Base-by-base conservation (phyloP, 2,329 filamentous ascomycete species). In the Sporothrix euskadiensis region DNA sequence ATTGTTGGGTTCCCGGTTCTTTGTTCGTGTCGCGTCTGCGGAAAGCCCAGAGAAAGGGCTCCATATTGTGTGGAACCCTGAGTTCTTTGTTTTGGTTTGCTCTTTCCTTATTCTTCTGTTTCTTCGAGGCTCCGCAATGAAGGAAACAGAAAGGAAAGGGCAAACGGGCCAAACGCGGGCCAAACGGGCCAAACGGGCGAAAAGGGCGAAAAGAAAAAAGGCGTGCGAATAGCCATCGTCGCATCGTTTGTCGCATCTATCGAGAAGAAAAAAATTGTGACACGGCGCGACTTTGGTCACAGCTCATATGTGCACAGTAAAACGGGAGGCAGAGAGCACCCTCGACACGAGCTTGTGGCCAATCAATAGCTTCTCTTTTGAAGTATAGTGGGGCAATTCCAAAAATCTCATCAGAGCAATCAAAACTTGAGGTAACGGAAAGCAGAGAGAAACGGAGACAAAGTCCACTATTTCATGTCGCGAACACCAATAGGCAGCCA, bases 341-440 rank as follows among this genome's bases (percentile, higher is more conserved):
- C 56, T 19, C 30, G n/a, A 19, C 12, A 19, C 7, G 32, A 44
- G 35, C 56, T 59, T 7, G 12, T 10, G n/a, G 41, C 66, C 66
- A 69, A 69, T 69, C 8, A 56, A 16, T 41, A 5, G 1, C 9
- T 4, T n/a, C 5, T 16, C 2, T 44, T 4, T 12, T 35, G 22
- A 44, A 22, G 26, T 26, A 26, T 0, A 14, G 59, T 44, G 59
- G 59, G 5, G 10, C 35, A 10, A 35, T 1, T 16, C 16, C 41
- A 44, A 47, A 47, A 26, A 26, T n/a, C 41, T 66, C 63, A 49
- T 49, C 63, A 30, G 56, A 54, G 66, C 54, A 70, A 59, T 71
- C 30, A 61, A 49, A 71, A 70, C 35, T 26, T 47, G 56, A 59
- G 69, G 52, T 47, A 61, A 71, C 69, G 66, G 49, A 44, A 69